A percentile compares a stretch with the other conserved stretches of the same genome.
These are phyloP conservation scores for Stachybotrys elegans DNA, from an alignment of 2,329 filamentous ascomycete species.

Conservation along the genomic window DNA sequence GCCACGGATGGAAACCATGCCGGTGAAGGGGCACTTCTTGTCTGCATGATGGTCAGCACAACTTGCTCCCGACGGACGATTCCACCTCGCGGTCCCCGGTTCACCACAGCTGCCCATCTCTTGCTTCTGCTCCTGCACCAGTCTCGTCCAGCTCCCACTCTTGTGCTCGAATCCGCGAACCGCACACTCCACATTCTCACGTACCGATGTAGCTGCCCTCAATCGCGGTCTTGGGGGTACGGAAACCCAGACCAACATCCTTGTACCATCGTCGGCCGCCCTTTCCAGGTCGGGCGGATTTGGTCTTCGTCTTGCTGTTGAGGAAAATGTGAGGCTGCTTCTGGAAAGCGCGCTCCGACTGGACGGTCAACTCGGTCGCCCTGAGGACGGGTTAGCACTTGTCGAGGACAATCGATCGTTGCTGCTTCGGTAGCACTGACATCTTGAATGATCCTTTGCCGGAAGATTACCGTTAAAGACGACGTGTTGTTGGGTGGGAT, in stretches of 20 bases:
- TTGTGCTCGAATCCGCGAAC: no score
- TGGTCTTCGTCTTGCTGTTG: conserved; percentile 89
- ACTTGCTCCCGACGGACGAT: no score
- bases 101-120: no score
- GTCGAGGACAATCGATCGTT: neutral
- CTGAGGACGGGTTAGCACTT: conserved; percentile 50
- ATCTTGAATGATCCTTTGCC: conserved; percentile 39
- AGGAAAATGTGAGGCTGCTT: conserved; percentile 99
- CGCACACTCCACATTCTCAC: no score
- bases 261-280: conserved; percentile 94
- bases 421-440: conserved; percentile 25
- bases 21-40: conserved; percentile 99
- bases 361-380: conserved; percentile 98
- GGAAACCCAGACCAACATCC: conserved; percentile 98
- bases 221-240: conserved; percentile 97
- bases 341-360: conserved; percentile 99
- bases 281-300: conserved; percentile 83
- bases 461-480: conserved; percentile 31
- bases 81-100: no score
- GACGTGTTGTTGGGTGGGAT: conserved; percentile 33
- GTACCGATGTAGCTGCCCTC: conserved; percentile 98
- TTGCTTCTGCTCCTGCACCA: no score
- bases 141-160: no score
- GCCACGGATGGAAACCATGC: conserved; percentile 98
- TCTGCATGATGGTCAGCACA: no score